phyloP scores from a whole-genome alignment of 768 basidiomycete species.

The Dentipellis sp. region DNA sequence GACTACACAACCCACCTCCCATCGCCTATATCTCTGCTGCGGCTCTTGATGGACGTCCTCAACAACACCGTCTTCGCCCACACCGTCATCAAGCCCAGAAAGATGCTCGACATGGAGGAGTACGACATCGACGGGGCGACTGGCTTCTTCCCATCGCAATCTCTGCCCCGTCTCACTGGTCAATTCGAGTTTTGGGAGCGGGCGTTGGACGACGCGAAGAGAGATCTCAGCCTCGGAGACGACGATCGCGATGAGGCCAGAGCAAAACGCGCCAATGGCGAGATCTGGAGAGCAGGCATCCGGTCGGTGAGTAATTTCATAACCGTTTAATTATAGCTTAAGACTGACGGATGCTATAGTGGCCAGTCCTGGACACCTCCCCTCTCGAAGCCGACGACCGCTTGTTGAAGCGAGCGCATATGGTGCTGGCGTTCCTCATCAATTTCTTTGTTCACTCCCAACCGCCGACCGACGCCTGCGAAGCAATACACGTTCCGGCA shows the following conservation, averaged over 20 bases:
- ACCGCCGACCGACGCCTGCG: constrained; percentile 30
- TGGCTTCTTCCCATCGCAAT: constrained; percentile 76
- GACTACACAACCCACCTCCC: neutral
- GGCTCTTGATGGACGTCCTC: constrained; percentile 9
- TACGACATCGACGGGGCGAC: constrained; percentile 51
- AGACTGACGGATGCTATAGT: constrained; percentile 32
- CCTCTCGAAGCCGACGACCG: constrained; percentile 46
- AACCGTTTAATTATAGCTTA: neutral
- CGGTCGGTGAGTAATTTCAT: constrained; percentile 40
- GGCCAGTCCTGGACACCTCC: constrained; percentile 57
- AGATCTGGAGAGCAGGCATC: constrained; percentile 59
- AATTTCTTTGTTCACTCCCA: constrained; percentile 88
- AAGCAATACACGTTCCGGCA: constrained; percentile 55
- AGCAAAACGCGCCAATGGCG: constrained; percentile 43
- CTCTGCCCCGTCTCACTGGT: constrained; percentile 45
- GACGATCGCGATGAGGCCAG: constrained; percentile 40
- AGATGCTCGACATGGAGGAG: constrained; percentile 18
- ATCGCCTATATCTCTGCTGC: constrained; percentile 6
- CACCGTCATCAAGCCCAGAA: neutral
- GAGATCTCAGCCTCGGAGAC: constrained; percentile 46
- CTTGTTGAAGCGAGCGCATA: constrained; percentile 74
- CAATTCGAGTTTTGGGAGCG: constrained; percentile 65
- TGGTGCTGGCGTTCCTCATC: constrained; percentile 81
- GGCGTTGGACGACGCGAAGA: constrained; percentile 46
- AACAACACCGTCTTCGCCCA: constrained; percentile 5